Evolutionary conservation across 169 alveolate species (phyloP), one percentile per base, ranked within the genome.

Genomic region (Cryptosporidium viatorum): DNA sequence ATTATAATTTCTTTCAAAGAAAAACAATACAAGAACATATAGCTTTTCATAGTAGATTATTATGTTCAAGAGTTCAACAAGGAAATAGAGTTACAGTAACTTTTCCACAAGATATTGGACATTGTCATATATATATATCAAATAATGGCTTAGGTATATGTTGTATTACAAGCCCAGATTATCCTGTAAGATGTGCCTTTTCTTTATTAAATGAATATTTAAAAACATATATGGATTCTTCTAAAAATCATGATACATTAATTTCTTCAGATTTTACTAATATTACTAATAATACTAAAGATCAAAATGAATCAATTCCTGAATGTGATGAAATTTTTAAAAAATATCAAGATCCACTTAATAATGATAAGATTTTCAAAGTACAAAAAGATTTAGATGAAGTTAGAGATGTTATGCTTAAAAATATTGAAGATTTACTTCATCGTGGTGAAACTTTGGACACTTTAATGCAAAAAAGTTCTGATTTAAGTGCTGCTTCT

Each of bases 391-490:
- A 96, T 51, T 93, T 97, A 74, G 97, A 96, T 67, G 98, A 97
- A 92, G 98, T 97, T 8, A 85, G 93, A 35, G 95, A 93, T 9
- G 95, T 94, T 58, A 92, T 94, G 96, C 93, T 92, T 70, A 92
- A 75, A 50, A 93, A 91, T 84, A 93, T 93, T 50, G 93, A 80
- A 55, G 96, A 96, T 85, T 60, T 97, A 23, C 94, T 97, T 84
- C 96, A 96, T 91, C 93, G 98, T 86, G 99, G 99, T 18, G 99
- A 97, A 91, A 95, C 95, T 58, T 93, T 97, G 31, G 99, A 97
- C 84, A 94, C 92, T 23, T 86, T 97, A 45, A 97, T 97, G 99
- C 96, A 96, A 59, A 95, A 96, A 91, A 93, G 97, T 58, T 94
- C 95, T 51, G 99, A 97, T 85, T 89, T 97, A 69, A 94, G 97